These are phyloP conservation scores for Penicillium frequentans DNA, from an alignment of 2,329 filamentous ascomycete genomes.

Conservation along the genomic window DNA sequence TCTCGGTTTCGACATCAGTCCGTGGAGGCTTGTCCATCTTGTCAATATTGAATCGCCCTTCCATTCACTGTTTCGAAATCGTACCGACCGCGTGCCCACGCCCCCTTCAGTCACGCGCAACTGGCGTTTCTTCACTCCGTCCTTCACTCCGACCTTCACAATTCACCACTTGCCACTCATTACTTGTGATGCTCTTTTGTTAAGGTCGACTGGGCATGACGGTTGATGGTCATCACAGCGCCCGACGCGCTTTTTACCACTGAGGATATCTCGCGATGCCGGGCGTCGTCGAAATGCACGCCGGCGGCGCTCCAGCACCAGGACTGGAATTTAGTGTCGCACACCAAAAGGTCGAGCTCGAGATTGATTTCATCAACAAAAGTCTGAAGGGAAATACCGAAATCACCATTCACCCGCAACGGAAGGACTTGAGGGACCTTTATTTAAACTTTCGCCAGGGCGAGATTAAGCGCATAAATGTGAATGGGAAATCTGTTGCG, in stretches of 20 bases:
- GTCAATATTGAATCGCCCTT: neutral
- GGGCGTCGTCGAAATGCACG: constrained; percentile 38
- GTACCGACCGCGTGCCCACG: neutral
- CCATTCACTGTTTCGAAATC: neutral
- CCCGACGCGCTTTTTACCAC: constrained; percentile 38
- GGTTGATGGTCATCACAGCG: constrained; percentile 36
- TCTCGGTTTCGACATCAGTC: neutral
- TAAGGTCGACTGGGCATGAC: constrained; percentile 38
- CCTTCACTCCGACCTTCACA: neutral
- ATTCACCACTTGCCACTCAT: neutral
- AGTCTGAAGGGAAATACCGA: constrained; percentile 76
- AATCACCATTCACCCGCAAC: constrained; percentile 71
- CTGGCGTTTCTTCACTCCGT: neutral
- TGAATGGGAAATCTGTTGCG: constrained; percentile 44
- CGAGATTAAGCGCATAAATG: constrained; percentile 53
- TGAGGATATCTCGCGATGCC: constrained; percentile 41
- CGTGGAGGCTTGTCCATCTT: neutral
- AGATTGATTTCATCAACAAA: constrained; percentile 79
- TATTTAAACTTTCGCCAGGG: constrained; percentile 65
- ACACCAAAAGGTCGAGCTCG: constrained; percentile 84
- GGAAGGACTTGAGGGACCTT: constrained; percentile 55
- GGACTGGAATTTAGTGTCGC: constrained; percentile 59
- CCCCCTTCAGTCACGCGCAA: constrained; percentile 6
- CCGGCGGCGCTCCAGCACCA: constrained; percentile 27
- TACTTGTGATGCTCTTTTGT: constrained; percentile 2